Conservation (phyloP, 1,284 basidiomycete species). For the Earliella scabrosa region DNA sequence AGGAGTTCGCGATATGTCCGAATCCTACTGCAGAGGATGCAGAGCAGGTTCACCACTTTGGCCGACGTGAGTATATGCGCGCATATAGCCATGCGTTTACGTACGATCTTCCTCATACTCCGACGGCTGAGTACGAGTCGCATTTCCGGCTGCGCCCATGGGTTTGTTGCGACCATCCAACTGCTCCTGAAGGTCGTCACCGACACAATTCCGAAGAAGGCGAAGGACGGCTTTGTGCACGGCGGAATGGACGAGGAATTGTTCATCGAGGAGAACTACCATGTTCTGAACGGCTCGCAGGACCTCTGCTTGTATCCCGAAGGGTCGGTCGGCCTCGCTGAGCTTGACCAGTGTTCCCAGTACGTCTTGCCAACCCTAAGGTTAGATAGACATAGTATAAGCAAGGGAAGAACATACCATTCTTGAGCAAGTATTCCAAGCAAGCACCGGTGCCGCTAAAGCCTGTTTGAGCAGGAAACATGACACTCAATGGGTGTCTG, state of each 20-base stretch:
- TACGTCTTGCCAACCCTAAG: slow-evolving; percentile 58
- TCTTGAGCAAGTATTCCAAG: slow-evolving; percentile 90
- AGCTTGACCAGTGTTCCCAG: slow-evolving; percentile 84
- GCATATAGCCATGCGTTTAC: slow-evolving; percentile 34
- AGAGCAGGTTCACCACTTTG: slow-evolving; percentile 86
- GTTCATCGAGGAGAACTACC: slow-evolving; percentile 87
- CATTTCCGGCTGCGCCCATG: slow-evolving; percentile 81
- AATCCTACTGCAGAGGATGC: slow-evolving; percentile 90
- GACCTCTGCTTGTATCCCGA: slow-evolving; percentile 86
- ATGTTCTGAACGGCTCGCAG: slow-evolving; percentile 85
- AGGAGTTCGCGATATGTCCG: slow-evolving; percentile 88
- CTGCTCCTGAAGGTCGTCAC: slow-evolving; percentile 87
- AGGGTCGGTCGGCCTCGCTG: slow-evolving; percentile 82
- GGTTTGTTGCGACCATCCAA: slow-evolving; percentile 75
- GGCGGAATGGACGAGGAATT: slow-evolving; percentile 88
- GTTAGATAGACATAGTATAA: neutral
- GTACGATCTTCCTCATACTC: slow-evolving; percentile 86
- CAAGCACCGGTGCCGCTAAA: slow-evolving; percentile 82
- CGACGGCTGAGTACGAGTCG: slow-evolving; percentile 70
- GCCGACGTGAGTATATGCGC: slow-evolving; percentile 11
- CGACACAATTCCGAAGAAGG: slow-evolving; percentile 86
- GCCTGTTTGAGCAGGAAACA: slow-evolving; percentile 13
- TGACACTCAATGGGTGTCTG: neutral
- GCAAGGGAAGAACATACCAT: slow-evolving; percentile 55
- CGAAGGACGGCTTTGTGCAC: slow-evolving; percentile 89